Percentiles rank a stretch among this genome's conserved stretches.
Conservation (phyloP, 306 rosid species). For the Pterocarpus santalinus region DNA sequence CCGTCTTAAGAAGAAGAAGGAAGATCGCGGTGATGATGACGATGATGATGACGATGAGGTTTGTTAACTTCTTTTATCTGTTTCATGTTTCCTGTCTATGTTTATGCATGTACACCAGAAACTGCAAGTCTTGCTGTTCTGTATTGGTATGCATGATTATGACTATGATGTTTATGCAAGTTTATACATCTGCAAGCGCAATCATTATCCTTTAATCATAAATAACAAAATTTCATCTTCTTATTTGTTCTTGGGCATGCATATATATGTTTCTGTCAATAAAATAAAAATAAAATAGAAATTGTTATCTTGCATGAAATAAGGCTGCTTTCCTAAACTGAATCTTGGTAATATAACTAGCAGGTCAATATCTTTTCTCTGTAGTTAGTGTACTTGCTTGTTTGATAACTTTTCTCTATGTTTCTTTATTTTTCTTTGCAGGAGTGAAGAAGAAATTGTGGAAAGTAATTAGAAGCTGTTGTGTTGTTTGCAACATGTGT, state of each 20-base stretch:
- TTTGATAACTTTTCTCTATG: constrained; percentile 23
- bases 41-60: constrained; percentile 74
- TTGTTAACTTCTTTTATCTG: constrained; percentile 40
- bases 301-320: constrained; percentile 2
- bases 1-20: constrained; percentile 79
- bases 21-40: constrained; percentile 65
- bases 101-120: constrained; percentile 15
- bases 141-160: too few relatives aligned
- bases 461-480: constrained; percentile 38
- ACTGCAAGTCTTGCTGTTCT: background rate
- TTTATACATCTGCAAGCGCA: background rate
- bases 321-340: background rate
- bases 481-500: constrained; percentile 35
- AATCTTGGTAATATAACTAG: background rate
- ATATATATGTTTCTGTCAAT: background rate
- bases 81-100: constrained; percentile 8
- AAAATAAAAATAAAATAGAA: background rate
- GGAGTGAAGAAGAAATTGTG: constrained; percentile 51
- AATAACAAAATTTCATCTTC: background rate
- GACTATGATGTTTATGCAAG: background rate
- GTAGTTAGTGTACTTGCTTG: constrained; percentile 21
- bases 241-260: background rate
- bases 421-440: constrained; percentile 42
- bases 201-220: background rate
- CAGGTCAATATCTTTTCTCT: constrained; percentile 4